Evolutionary conservation across 495 filamentous ascomycete species (phyloP).

Genomic region (Aspergillus carlsbadensis): DNA sequence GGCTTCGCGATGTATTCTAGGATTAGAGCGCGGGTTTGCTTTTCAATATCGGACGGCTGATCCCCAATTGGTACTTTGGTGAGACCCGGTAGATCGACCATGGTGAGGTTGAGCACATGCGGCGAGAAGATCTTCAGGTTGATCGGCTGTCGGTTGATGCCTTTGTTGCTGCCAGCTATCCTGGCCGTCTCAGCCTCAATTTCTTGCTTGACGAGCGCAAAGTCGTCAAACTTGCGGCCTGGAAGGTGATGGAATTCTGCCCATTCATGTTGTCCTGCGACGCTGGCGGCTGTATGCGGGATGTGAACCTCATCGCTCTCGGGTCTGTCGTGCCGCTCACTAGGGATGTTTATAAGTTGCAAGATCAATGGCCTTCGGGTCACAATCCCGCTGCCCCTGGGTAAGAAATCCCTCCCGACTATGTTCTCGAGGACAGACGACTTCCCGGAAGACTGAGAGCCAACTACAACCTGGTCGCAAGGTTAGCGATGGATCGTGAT

Average conservation of each 20-base stretch:
- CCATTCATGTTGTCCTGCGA: conserved; percentile 79
- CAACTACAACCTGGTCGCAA: conserved; percentile 81
- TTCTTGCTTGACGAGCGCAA: conserved; percentile 87
- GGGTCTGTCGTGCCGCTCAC: conserved; percentile 67
- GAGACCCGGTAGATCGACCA: conserved; percentile 93
- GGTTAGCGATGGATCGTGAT: conserved; percentile 9
- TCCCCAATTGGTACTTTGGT: conserved; percentile 99
- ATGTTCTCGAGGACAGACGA: conserved; percentile 99
- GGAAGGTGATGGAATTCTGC: conserved; percentile 96
- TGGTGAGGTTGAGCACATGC: conserved; percentile 91
- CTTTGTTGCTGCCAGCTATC: conserved; percentile 97
- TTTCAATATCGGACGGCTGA: conserved; percentile 97
- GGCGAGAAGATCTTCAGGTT: conserved; percentile 99
- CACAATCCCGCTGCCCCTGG: conserved; percentile 94
- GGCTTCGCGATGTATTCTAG: conserved; percentile 99
- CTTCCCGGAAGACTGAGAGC: conserved; percentile 97
- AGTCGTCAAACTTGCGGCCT: conserved; percentile 87
- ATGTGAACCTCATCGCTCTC: conserved; percentile 63
- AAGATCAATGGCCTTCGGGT: conserved; percentile 92
- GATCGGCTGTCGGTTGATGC: conserved; percentile 95
- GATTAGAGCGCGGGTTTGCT: conserved; percentile 95
- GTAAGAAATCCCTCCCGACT: conserved; percentile 94
- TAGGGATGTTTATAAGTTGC: conserved; percentile 96
- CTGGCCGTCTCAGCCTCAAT: conserved; percentile 96
- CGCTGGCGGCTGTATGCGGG: conserved; percentile 67